phyloP scores from a whole-genome alignment of 2,329 filamentous ascomycete genomes.

The Phyllosticta capitalensis region DNA sequence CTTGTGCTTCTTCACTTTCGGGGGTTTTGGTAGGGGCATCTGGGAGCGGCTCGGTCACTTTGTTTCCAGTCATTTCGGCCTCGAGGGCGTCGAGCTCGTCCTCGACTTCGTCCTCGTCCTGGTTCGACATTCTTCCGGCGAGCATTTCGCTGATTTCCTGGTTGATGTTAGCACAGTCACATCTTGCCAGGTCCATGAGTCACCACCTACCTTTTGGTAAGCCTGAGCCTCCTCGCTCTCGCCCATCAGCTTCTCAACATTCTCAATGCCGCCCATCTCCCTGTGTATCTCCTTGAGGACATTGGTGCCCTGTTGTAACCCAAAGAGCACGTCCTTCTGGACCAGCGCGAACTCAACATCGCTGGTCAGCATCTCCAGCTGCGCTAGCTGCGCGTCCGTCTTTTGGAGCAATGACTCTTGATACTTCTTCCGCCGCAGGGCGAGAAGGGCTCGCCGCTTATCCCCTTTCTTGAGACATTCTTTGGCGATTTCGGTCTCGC shows the following conservation, averaged over 20 bases:
- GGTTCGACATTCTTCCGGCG: constrained; percentile 76
- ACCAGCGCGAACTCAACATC: constrained; percentile 94
- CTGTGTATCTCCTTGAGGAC: constrained; percentile 85
- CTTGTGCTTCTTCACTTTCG: constrained; percentile 17
- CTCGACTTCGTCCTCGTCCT: constrained; percentile 96
- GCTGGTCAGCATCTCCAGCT: constrained; percentile 78
- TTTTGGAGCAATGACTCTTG: constrained; percentile 82
- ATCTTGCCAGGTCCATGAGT: not conserved
- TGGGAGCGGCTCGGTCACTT: constrained; percentile 33
- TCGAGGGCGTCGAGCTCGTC: constrained; percentile 83
- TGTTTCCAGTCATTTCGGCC: constrained; percentile 43
- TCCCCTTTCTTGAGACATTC: constrained; percentile 73
- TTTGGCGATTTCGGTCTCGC: constrained; percentile 77
- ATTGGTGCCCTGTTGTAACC: constrained; percentile 79
- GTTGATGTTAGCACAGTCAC: constrained; percentile 2
- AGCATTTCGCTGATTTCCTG: constrained; percentile 91
- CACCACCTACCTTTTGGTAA: constrained; percentile 66
- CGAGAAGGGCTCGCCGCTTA: constrained; percentile 72
- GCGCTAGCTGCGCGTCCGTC: constrained; percentile 88
- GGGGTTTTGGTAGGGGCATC: constrained; percentile 27
- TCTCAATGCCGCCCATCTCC: constrained; percentile 92
- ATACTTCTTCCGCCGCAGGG: constrained; percentile 91
- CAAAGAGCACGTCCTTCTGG: constrained; percentile 92
- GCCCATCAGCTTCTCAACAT: constrained; percentile 90
- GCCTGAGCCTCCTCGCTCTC: constrained; percentile 83